Percentiles rank a stretch among this genome's conserved stretches.
These are phyloP conservation scores for Cardamine occulta DNA, from an alignment of 345 rosid genomes.

Conservation along the genomic window DNA sequence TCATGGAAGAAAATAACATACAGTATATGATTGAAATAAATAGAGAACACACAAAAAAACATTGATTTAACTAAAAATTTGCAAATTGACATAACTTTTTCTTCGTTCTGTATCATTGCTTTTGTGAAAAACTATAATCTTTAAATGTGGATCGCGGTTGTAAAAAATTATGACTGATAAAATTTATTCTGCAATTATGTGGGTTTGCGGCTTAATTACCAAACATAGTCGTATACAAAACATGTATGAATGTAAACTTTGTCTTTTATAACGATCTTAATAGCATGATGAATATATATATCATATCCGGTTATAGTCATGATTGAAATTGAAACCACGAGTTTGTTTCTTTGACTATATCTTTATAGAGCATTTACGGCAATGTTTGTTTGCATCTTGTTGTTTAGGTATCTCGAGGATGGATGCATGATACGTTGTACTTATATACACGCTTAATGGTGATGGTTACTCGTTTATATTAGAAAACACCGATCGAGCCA, in stretches of 20 bases:
- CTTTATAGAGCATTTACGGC: conserved; percentile 32
- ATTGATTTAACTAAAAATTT: background rate
- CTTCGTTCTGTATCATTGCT: background rate
- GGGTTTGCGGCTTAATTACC: background rate
- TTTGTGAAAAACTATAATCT: background rate
- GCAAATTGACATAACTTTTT: background rate
- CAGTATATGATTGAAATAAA: background rate
- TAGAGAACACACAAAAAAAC: background rate
- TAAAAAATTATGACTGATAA: background rate
- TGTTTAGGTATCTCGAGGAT: conserved; percentile 41
- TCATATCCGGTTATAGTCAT: conserved; percentile 20
- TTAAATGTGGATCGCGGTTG: background rate
- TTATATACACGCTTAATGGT: conserved; percentile 31
- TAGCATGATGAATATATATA: background rate
- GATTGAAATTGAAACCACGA: conserved; percentile 20
- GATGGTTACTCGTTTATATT: conserved; percentile 35
- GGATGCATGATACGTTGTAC: conserved; percentile 25
- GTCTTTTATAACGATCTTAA: background rate
- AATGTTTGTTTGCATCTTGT: conserved; percentile 42
- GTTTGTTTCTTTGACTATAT: conserved; percentile 26
- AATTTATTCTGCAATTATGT: background rate
- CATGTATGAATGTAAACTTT: background rate
- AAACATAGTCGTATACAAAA: background rate
- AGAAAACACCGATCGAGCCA: conserved; percentile 1
- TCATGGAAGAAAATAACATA: background rate